Evolutionary conservation across 2,329 filamentous ascomycete genomes (phyloP), one percentile per base, ranked within the genome.

Genomic region (Neofusicoccum ribis): DNA sequence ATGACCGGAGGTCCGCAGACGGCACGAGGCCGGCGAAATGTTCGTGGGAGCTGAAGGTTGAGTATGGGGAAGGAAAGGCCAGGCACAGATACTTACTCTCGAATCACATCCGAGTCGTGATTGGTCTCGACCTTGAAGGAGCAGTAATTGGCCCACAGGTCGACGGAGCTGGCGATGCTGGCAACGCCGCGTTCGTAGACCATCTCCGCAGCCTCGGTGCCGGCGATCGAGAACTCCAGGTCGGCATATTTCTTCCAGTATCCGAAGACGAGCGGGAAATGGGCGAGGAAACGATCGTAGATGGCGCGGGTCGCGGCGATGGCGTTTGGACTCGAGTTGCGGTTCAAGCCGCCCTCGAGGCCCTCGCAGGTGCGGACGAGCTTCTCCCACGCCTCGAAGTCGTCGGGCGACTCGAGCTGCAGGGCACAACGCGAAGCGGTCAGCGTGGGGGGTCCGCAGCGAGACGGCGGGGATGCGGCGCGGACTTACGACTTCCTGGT

Each of bases 211-310:
- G 94, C 94, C 82, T 99, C 95, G 5, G 95, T 96, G 17, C 95
- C 95, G 4, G 93, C 93, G 69, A 99, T 97, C 59, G 93, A 93
- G 81, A 99, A 99, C 75, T 99, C 95, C 69, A 96, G 85, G 73
- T 98, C 94, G 74, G 95, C 95, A 84, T 98, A 99, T 78, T 97
- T 98, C 83, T 98, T 98, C 95, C 95, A 99, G 82, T 98, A 99
- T 61, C 94, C 95, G 73, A 98, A 99, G 44, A 98, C 87, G 11
- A 98, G 85, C 2, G 95, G 95, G 70, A 97, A 99, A 75, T 97
- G 97, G 67, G 91, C 87, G 23, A 99, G 89, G 75, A 99, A 96
- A 54, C 91, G 88, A 77, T 99, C 93, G 82, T 96, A 98, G 68
- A 91, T 88, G 77, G 91, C 88, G 78, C 95, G 90, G 64, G 93